These are phyloP conservation scores for Backusella circina DNA, from an alignment of 192 early-diverging fungal genomes.

Conservation along the genomic window DNA sequence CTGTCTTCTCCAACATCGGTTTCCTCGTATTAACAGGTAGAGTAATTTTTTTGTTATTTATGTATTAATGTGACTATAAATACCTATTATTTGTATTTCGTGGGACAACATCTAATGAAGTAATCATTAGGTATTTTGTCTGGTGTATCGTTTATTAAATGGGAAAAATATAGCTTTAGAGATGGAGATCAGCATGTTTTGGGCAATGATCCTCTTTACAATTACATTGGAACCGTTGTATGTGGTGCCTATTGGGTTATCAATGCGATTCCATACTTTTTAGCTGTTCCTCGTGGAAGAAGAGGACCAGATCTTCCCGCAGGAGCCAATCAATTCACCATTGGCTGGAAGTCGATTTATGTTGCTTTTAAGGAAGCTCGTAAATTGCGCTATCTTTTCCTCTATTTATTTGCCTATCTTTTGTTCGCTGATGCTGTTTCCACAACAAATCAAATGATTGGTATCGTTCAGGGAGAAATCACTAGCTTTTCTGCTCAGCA, in stretches of 20 bases:
- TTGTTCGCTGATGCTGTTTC: slow-evolving; percentile 64
- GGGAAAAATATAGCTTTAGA: slow-evolving; percentile 20
- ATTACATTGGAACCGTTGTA: slow-evolving; percentile 23
- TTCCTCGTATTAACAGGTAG: slow-evolving; percentile 19
- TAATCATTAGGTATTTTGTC: slow-evolving; percentile 20
- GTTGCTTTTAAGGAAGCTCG: slow-evolving; percentile 33
- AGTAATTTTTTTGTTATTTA: background rate
- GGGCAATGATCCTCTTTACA: slow-evolving; percentile 25
- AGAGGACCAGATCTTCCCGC: slow-evolving; percentile 21
- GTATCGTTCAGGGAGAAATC: slow-evolving; percentile 61
- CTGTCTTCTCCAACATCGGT: slow-evolving; percentile 31
- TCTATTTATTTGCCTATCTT: slow-evolving; percentile 69
- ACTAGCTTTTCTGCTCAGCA: slow-evolving; percentile 43
- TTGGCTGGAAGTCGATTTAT: slow-evolving; percentile 33
- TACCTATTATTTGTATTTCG: background rate
- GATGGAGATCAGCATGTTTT: slow-evolving; percentile 13
- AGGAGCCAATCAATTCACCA: slow-evolving; percentile 20
- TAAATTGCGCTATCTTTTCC: slow-evolving; percentile 51
- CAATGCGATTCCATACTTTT: slow-evolving; percentile 30
- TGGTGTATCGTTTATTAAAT: slow-evolving; percentile 21
- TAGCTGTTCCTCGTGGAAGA: slow-evolving; percentile 22
- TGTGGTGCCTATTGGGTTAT: slow-evolving; percentile 31
- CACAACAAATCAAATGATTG: slow-evolving; percentile 49
- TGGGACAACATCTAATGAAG: background rate
- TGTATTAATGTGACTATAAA: background rate